Evolutionary conservation across 1,284 basidiomycete genomes (phyloP).

Genomic region (Boletus mariae): DNA sequence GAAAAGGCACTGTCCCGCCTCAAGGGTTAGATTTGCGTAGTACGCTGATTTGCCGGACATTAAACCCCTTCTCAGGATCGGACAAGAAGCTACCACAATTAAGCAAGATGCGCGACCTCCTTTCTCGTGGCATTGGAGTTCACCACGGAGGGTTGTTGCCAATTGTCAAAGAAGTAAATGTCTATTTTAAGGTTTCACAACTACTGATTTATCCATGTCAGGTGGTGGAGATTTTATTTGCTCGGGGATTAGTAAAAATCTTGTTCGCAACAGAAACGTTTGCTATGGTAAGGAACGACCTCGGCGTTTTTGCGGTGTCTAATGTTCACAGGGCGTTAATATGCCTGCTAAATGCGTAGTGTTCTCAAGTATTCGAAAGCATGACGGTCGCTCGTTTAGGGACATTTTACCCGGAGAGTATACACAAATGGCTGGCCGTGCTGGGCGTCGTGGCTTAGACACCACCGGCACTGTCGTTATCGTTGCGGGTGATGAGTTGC

Average conservation of each 20-base stretch:
- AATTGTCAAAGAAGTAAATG: constrained; percentile 88
- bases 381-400: constrained; percentile 91
- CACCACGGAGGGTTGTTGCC: constrained; percentile 97
- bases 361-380: constrained; percentile 93
- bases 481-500: constrained; percentile 79
- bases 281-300: constrained; percentile 74
- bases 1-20: constrained; percentile 89
- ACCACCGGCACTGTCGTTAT: constrained; percentile 96
- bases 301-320: constrained; percentile 3
- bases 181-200: background rate
- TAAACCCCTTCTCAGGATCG: constrained; percentile 51
- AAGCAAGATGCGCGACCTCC: constrained; percentile 83
- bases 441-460: constrained; percentile 93
- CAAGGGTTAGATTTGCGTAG: constrained; percentile 60
- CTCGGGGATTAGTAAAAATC: constrained; percentile 93
- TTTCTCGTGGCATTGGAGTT: constrained; percentile 92
- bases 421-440: constrained; percentile 99
- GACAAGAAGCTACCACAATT: constrained; percentile 98
- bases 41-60: constrained; percentile 4
- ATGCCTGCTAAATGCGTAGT: constrained; percentile 99
- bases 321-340: constrained; percentile 79
- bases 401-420: constrained; percentile 90
- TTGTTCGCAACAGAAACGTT: constrained; percentile 99
- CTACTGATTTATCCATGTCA: constrained; percentile 30
- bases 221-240: constrained; percentile 96